Evolutionary conservation across 2,329 filamentous ascomycete genomes (phyloP).

Genomic region (Hymenotorrendiella dingleyae): DNA sequence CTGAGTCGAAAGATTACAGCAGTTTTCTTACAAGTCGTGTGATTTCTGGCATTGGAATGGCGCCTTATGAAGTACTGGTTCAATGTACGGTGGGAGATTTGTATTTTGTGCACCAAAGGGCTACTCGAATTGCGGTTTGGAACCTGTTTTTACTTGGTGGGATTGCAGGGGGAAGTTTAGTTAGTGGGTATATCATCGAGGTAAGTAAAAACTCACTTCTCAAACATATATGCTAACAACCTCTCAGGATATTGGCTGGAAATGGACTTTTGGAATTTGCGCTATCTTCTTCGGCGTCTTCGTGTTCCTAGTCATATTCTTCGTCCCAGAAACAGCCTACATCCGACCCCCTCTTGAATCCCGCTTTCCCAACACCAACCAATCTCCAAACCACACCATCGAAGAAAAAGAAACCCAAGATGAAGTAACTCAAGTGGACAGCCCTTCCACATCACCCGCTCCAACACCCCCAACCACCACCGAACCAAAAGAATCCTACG

Average conservation of each 20-base stretch:
- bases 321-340: conserved; percentile 29
- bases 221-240: neutral
- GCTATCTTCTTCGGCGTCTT: conserved; percentile 29
- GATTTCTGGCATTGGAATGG: conserved; percentile 43
- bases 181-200: conserved; percentile 35
- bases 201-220: conserved; percentile 1
- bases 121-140: conserved; percentile 33
- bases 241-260: conserved; percentile 33
- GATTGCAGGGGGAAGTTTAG: conserved; percentile 33
- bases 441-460: conserved; percentile 3
- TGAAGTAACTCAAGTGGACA: conserved; percentile 4
- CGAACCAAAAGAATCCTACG: conserved; percentile 28
- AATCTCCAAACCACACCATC: conserved; percentile 20
- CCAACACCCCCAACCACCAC: neutral
- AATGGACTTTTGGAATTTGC: conserved; percentile 36
- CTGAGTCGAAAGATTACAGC: conserved; percentile 36
- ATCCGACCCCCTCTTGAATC: conserved; percentile 12
- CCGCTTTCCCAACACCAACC: conserved; percentile 11
- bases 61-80: conserved; percentile 45
- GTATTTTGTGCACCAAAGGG: conserved; percentile 40
- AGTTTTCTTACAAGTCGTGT: conserved; percentile 42
- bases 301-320: conserved; percentile 16
- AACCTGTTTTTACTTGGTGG: conserved; percentile 36
- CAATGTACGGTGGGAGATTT: conserved; percentile 43
- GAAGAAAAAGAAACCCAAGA: conserved; percentile 11